Evolutionary conservation across 139 green algal genomes (phyloP).

Genomic region (Micromonas commoda): DNA sequence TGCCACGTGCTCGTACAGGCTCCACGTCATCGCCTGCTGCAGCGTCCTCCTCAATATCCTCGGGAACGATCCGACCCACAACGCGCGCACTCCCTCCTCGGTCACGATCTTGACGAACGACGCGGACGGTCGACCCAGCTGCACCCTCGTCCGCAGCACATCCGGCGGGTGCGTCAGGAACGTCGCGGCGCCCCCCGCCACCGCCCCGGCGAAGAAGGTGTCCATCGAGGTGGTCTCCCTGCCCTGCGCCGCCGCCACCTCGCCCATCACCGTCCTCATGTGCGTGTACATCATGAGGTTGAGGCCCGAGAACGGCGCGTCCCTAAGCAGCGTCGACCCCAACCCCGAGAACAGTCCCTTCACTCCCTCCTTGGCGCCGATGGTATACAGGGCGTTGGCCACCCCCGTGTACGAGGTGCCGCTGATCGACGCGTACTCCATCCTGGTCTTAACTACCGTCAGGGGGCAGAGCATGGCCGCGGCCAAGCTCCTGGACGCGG

Average conservation of each 20-base stretch:
- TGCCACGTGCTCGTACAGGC: conserved; percentile 14
- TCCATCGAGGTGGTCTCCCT: background rate
- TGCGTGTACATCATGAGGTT: conserved; percentile 90
- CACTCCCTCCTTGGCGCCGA: conserved; percentile 40
- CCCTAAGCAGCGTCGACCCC: conserved; percentile 71
- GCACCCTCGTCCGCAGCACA: conserved; percentile 33
- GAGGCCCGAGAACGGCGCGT: conserved; percentile 85
- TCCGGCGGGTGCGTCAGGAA: conserved; percentile 39
- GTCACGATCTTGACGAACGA: background rate
- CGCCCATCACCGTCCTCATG: background rate
- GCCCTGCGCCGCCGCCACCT: background rate
- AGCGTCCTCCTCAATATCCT: conserved; percentile 1
- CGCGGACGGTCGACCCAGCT: conserved; percentile 9
- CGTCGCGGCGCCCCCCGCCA: conserved; percentile 25
- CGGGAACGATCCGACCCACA: conserved; percentile 10
- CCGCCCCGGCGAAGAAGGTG: conserved; percentile 25
- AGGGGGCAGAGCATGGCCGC: conserved; percentile 73
- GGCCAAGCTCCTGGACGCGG: conserved; percentile 34
- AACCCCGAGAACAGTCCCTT: conserved; percentile 58
- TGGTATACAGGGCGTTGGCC: conserved; percentile 50
- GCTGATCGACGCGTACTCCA: conserved; percentile 67
- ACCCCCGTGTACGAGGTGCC: conserved; percentile 52
- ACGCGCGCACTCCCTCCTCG: background rate
- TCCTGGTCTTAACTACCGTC: conserved; percentile 91
- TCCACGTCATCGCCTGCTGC: conserved; percentile 26